These are phyloP conservation scores for Mycena maculata DNA, from an alignment of 768 basidiomycete genomes.

Conservation along the genomic window DNA sequence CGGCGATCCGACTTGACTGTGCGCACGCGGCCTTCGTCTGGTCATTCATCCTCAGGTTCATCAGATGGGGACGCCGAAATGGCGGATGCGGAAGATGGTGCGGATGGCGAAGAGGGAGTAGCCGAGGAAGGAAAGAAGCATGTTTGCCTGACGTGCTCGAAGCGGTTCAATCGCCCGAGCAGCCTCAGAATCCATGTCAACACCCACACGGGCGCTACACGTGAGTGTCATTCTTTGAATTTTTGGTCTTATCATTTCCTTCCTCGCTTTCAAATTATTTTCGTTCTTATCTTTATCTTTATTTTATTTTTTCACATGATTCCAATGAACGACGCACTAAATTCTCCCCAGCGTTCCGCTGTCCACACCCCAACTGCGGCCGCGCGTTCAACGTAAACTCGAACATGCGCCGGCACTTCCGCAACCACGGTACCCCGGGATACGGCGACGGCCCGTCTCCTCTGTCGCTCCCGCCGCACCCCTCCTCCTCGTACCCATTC, in stretches of 20 bases:
- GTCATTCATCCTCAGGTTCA: background rate
- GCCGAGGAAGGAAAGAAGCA: slow-evolving; percentile 56
- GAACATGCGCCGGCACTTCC: slow-evolving; percentile 85
- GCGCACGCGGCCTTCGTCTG: background rate
- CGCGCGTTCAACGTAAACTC: slow-evolving; percentile 87
- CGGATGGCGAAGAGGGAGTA: slow-evolving; percentile 38
- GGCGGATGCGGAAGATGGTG: slow-evolving; percentile 36
- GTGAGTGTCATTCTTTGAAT: slow-evolving; percentile 50
- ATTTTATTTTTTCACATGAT: no score
- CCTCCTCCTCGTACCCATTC: background rate
- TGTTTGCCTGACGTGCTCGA: slow-evolving; percentile 64
- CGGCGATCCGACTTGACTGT: background rate
- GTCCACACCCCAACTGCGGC: slow-evolving; percentile 79
- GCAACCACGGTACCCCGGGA: slow-evolving; percentile 60
- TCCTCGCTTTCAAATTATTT: no score
- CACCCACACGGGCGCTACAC: slow-evolving; percentile 76
- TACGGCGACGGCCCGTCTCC: background rate
- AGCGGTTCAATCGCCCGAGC: slow-evolving; percentile 77
- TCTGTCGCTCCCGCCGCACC: background rate
- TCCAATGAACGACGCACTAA: background rate
- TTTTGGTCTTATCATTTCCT: background rate
- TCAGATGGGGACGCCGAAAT: slow-evolving; percentile 36
- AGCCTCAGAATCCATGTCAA: slow-evolving; percentile 75
- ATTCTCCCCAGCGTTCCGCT: slow-evolving; percentile 65
- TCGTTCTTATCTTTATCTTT: no score